Conservation (phyloP, 495 filamentous ascomycete species). For the Coniosporium apollinis region DNA sequence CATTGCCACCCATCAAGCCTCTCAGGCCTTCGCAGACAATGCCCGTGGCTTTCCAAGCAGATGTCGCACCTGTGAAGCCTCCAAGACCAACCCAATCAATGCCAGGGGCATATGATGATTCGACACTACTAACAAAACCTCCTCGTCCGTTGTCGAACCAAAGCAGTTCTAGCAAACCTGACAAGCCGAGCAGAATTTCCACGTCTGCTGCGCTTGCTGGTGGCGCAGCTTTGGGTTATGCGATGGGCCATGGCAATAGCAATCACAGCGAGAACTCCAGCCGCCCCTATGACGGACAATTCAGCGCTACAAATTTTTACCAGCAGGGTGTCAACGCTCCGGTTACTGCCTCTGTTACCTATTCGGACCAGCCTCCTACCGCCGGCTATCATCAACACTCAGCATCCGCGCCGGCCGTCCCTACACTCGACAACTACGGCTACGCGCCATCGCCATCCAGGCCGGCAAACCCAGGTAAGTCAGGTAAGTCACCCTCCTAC, state of each 20-base stretch:
- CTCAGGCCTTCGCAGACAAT: too few relatives aligned
- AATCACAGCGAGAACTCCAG: too few relatives aligned
- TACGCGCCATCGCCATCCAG: conserved; percentile 1
- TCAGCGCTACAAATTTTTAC: too few relatives aligned
- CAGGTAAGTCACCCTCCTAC: conserved; percentile 25
- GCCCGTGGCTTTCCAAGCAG: too few relatives aligned
- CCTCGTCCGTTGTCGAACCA: neutral
- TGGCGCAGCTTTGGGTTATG: conserved; percentile 17
- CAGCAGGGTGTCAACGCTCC: too few relatives aligned
- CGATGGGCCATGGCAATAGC: conserved; percentile 9
- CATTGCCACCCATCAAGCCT: too few relatives aligned
- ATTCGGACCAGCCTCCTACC: too few relatives aligned
- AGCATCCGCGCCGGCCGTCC: conserved; percentile 4
- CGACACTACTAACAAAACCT: neutral
- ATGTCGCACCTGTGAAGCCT: too few relatives aligned
- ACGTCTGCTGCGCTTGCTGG: conserved; percentile 12
- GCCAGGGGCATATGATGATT: neutral
- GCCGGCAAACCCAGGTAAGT: conserved; percentile 11
- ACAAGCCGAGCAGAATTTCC: conserved; percentile 10
- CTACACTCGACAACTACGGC: conserved; percentile 2
- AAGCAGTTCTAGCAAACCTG: neutral
- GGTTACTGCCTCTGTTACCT: too few relatives aligned
- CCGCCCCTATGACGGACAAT: too few relatives aligned
- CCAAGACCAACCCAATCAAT: too few relatives aligned
- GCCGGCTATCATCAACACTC: neutral